A percentile compares a stretch with the other conserved stretches of the same genome.
Conservation (phyloP, 2,329 filamentous ascomycete genomes). For the Colletotrichum orchidophilum region DNA sequence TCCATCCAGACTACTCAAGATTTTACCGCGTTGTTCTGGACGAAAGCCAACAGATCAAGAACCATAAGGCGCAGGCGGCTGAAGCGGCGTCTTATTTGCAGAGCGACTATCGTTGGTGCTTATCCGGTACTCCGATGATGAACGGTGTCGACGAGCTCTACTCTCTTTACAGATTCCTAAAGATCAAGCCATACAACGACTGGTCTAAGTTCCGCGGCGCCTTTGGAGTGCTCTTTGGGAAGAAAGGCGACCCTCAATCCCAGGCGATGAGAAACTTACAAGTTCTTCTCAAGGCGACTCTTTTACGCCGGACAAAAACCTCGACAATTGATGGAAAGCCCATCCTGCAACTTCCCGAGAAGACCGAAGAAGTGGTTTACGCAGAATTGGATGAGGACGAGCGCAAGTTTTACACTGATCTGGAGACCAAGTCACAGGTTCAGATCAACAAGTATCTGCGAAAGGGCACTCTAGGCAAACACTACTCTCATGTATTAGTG, state of each 20-base stretch:
- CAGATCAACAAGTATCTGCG: conserved; percentile 82
- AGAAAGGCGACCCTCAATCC: conserved; percentile 58
- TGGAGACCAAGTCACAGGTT: conserved; percentile 74
- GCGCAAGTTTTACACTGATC: conserved; percentile 67
- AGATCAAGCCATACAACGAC: conserved; percentile 78
- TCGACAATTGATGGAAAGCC: conserved; percentile 83
- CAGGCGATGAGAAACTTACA: conserved; percentile 79
- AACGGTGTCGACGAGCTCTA: conserved; percentile 83
- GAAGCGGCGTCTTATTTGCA: conserved; percentile 58
- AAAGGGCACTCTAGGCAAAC: conserved; percentile 71
- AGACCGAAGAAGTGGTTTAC: conserved; percentile 68
- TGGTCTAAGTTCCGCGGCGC: conserved; percentile 67
- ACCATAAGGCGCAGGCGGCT: conserved; percentile 68
- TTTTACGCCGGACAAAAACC: conserved; percentile 84
- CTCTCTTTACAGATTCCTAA: conserved; percentile 79
- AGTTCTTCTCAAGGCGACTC: conserved; percentile 79
- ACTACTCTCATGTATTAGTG: conserved; percentile 84
- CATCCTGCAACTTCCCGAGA: conserved; percentile 74
- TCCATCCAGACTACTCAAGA: conserved; percentile 65
- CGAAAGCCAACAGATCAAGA: conserved; percentile 85
- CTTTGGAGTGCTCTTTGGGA: conserved; percentile 53
- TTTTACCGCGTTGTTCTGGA: conserved; percentile 81
- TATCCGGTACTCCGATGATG: conserved; percentile 90
- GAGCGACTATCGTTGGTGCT: conserved; percentile 73
- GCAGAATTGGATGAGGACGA: conserved; percentile 76